These are phyloP conservation scores for Lecanoromycetidae sp. DNA, from an alignment of 2,329 filamentous ascomycete species.

Conservation along the genomic window DNA sequence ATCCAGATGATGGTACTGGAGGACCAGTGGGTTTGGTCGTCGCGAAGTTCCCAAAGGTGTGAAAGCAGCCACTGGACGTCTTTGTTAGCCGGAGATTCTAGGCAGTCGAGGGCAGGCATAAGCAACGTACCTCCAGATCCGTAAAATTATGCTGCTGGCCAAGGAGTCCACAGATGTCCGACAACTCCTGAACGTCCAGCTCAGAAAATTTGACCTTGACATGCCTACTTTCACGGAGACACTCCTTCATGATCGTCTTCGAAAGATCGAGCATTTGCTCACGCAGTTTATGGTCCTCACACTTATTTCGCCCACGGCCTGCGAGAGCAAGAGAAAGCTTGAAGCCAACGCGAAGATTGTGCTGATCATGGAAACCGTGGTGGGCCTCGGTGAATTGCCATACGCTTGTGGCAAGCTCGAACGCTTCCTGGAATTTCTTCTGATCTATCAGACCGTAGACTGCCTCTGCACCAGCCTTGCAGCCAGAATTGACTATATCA, in stretches of 20 bases:
- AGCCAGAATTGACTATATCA: conserved; percentile 21
- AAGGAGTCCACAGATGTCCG: conserved; percentile 35
- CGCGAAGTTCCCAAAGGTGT: conserved; percentile 35
- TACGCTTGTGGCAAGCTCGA: conserved; percentile 20
- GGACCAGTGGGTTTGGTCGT: conserved; percentile 35
- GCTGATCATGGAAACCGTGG: conserved; percentile 22
- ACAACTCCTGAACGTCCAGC: conserved; percentile 31
- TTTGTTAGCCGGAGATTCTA: neutral
- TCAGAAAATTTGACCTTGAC: conserved; percentile 34
- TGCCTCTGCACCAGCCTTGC: conserved; percentile 14
- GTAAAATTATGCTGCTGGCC: conserved; percentile 37
- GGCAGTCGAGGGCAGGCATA: no score
- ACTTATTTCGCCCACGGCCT: conserved; percentile 29
- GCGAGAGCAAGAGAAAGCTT: conserved; percentile 28
- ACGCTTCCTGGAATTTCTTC: conserved; percentile 25
- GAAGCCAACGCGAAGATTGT: conserved; percentile 27
- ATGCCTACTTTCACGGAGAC: conserved; percentile 32
- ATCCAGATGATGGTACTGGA: conserved; percentile 38
- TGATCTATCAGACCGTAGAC: conserved; percentile 21
- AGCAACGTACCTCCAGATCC: conserved; percentile 24
- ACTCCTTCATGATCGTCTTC: conserved; percentile 29
- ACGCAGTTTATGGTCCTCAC: conserved; percentile 29
- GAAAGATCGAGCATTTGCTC: conserved; percentile 29
- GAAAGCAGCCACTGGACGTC: conserved; percentile 27
- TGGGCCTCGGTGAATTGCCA: conserved; percentile 18